phyloP scores from a whole-genome alignment of 257 asterid species.

The Solanum medicagineum region DNA sequence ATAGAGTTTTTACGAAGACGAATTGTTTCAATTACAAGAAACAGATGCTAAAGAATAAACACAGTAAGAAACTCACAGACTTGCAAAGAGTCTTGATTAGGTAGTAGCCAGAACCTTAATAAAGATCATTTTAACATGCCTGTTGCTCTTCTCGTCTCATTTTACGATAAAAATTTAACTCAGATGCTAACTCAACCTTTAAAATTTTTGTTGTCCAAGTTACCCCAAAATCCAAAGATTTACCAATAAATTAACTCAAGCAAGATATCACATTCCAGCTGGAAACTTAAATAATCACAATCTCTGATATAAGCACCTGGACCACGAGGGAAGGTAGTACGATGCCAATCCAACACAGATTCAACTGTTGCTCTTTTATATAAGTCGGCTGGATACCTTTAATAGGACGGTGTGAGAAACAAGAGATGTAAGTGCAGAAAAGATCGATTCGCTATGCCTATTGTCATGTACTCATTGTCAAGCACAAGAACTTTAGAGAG shows the following conservation, averaged over 20 bases:
- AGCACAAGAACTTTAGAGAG: neutral
- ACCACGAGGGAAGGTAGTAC: constrained; percentile 61
- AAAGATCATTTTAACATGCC: neutral
- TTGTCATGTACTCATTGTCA: neutral
- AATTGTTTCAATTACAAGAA: neutral
- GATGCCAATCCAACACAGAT: constrained; percentile 92
- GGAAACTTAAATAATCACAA: neutral
- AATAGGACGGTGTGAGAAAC: neutral
- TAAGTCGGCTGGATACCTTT: constrained; percentile 82
- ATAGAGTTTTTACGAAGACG: neutral
- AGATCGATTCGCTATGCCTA: neutral
- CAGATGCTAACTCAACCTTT: neutral
- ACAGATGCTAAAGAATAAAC: neutral
- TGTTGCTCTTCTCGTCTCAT: neutral
- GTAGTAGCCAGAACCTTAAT: neutral
- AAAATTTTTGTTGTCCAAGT: neutral
- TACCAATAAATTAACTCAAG: neutral
- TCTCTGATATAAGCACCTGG: constrained; percentile 39
- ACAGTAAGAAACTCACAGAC: neutral
- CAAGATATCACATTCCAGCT: neutral
- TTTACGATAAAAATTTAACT: neutral
- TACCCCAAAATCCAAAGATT: neutral
- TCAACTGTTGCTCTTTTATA: constrained; percentile 66
- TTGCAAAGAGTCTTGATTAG: neutral
- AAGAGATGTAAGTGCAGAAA: neutral